phyloP scores from a whole-genome alignment of 1,284 basidiomycete genomes.

The Neonothopanus nambi region DNA sequence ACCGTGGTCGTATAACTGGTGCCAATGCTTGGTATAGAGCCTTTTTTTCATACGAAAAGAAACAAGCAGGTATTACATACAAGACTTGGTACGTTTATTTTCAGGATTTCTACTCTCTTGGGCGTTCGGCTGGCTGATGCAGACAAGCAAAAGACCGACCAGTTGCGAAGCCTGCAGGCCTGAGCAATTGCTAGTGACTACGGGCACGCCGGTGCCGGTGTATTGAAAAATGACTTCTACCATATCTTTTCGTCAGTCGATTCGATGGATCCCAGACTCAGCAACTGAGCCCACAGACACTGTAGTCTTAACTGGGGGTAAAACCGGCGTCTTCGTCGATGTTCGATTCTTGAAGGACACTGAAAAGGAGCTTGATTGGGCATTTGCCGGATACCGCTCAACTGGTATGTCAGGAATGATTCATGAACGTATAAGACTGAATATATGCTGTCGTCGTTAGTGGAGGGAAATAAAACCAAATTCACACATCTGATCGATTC shows the following conservation, averaged over 20 bases:
- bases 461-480: conserved; percentile 21
- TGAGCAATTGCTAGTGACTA: too few relatives aligned
- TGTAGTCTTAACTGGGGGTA: conserved; percentile 30
- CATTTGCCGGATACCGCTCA: conserved; percentile 33
- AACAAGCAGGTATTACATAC: too few relatives aligned
- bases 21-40: too few relatives aligned
- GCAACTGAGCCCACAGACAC: conserved; percentile 33
- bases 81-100: too few relatives aligned
- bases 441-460: conserved; percentile 4
- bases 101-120: too few relatives aligned
- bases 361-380: conserved; percentile 31
- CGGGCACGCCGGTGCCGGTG: too few relatives aligned
- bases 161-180: too few relatives aligned
- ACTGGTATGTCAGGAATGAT: conserved; percentile 13
- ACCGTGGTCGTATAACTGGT: conserved; percentile 4
- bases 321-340: conserved; percentile 32
- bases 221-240: conserved; percentile 13
- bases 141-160: too few relatives aligned
- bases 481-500: conserved; percentile 34
- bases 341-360: conserved; percentile 30
- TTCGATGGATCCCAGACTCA: conserved; percentile 30
- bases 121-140: too few relatives aligned
- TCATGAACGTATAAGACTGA: too few relatives aligned
- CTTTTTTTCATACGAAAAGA: too few relatives aligned
- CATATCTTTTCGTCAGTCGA: conserved; percentile 27